phyloP scores from a whole-genome alignment of 768 basidiomycete genomes.

The Clathrus columnatus region DNA sequence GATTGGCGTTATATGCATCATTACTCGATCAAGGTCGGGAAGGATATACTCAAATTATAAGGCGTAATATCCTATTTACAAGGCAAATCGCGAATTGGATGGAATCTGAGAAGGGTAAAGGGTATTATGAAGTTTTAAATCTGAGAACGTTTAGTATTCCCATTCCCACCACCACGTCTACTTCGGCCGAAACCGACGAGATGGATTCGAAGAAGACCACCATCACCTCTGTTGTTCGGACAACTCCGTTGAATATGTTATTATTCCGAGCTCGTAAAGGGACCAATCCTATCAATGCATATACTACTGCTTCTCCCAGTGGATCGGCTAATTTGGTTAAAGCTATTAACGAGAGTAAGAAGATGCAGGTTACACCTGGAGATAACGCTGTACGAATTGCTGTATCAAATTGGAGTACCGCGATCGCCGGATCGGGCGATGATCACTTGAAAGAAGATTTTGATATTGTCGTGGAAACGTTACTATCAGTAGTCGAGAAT shows the following conservation, averaged over 20 bases:
- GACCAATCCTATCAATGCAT: slow-evolving; percentile 3
- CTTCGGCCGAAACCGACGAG: no score
- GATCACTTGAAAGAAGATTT: slow-evolving; percentile 14
- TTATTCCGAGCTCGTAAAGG: slow-evolving; percentile 22
- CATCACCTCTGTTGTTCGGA: slow-evolving; percentile 9
- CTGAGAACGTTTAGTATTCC: slow-evolving; percentile 7
- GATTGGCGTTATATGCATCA: slow-evolving; percentile 30
- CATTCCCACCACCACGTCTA: neutral
- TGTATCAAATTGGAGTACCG: slow-evolving; percentile 28
- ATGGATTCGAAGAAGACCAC: no score
- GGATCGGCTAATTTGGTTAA: slow-evolving; percentile 16
- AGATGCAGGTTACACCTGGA: slow-evolving; percentile 27
- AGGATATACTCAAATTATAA: slow-evolving; percentile 29
- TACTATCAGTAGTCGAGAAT: slow-evolving; percentile 16
- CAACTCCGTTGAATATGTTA: slow-evolving; percentile 28
- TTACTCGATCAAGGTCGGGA: slow-evolving; percentile 28
- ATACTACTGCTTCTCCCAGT: neutral
- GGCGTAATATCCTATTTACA: slow-evolving; percentile 29
- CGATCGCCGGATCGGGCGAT: neutral
- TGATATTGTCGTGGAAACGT: slow-evolving; percentile 18
- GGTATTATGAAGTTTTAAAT: slow-evolving; percentile 21
- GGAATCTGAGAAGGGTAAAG: neutral
- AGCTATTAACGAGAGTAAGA: slow-evolving; percentile 26
- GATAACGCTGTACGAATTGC: slow-evolving; percentile 29
- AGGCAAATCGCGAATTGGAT: slow-evolving; percentile 24